Base-by-base conservation (phyloP, 163 green algal species). In the Trebouxiophyceae sp. region DNA sequence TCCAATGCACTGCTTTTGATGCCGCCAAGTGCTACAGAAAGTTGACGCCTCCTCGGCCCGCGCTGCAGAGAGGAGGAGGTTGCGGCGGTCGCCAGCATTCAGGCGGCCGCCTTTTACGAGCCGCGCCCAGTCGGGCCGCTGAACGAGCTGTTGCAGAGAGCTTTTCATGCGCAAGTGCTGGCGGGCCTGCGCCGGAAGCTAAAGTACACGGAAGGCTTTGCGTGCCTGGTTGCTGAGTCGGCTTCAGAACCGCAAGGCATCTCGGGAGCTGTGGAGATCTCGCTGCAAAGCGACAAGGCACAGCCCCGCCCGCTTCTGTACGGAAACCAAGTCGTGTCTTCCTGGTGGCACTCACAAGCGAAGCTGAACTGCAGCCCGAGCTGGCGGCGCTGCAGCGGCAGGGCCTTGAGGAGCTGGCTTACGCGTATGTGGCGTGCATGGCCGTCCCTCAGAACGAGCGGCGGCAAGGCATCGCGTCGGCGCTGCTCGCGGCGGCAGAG, bases 341-440 rank as follows among this genome's bases (percentile, higher is more conserved):
- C 39, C 39, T 57, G 47, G 47, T 30, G 19, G 16, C 6, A 28
- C 16, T 20, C 16, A 28, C 47, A 50, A 50, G 39, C 47, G 26
- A 57, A 20, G 47, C 23, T 57, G 5, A 27, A 57, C 19, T 12
- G 19, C 19, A 66, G 54, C 54, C 56, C 6, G 63, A 57, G 34
- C 50, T 69, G 24, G 20, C 7, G n/a, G 54, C 33, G 2, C n/a
- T 69, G 33, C 20, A 7, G 6, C 6, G 27, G 8, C 23, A 46
- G 44, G 63, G 63, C 33, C n/a, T 57, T 8, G 54, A 39, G 32
- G 54, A 63, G 12, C 28, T 60, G 54, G 47, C 34, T 2, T 81
- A 77, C 54, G 59, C 73, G 1, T 81, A 81, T 55, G 19, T 81
- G 2, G 61, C 60, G 16, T 73, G 69, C 60, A 81, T 81, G 69